Evolutionary conservation across 495 filamentous ascomycete genomes (phyloP).

Genomic region (Lasiosphaeriaceae sp.): DNA sequence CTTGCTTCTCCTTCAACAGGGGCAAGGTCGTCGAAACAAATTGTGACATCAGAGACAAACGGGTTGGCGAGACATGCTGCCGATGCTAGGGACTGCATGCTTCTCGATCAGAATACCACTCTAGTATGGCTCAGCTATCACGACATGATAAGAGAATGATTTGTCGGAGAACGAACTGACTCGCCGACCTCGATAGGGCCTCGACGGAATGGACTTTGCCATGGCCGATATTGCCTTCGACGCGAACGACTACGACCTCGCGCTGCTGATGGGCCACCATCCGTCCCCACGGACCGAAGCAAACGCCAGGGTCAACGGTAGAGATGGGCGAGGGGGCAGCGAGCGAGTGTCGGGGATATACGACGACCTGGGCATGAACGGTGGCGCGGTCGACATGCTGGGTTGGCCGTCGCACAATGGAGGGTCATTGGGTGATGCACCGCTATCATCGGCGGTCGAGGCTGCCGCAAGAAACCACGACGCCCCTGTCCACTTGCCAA

Average conservation of each 20-base stretch:
- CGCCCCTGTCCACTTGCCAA: no score
- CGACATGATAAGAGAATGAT: no score
- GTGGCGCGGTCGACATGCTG: not conserved
- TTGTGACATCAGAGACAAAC: not conserved
- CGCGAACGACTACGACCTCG: not conserved
- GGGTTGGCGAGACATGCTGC: no score
- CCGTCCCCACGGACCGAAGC: not conserved
- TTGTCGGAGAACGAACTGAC: not conserved
- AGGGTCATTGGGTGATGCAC: no score
- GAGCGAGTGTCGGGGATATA: not conserved
- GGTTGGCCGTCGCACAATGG: not conserved
- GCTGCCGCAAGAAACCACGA: no score
- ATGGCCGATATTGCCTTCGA: slow-evolving; percentile 5
- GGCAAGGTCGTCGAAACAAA: no score
- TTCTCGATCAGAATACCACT: not conserved
- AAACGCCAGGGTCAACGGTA: not conserved
- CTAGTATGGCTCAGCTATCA: not conserved
- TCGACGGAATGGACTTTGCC: slow-evolving; percentile 7
- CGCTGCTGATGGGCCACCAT: slow-evolving; percentile 1
- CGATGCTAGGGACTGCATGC: no score
- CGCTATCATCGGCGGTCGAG: no score
- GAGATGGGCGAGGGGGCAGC: not conserved
- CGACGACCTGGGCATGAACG: not conserved
- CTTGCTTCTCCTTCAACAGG: no score
- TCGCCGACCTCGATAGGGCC: not conserved